These are phyloP conservation scores for Rosa multiflora DNA, from an alignment of 306 rosid genomes.

Conservation along the genomic window DNA sequence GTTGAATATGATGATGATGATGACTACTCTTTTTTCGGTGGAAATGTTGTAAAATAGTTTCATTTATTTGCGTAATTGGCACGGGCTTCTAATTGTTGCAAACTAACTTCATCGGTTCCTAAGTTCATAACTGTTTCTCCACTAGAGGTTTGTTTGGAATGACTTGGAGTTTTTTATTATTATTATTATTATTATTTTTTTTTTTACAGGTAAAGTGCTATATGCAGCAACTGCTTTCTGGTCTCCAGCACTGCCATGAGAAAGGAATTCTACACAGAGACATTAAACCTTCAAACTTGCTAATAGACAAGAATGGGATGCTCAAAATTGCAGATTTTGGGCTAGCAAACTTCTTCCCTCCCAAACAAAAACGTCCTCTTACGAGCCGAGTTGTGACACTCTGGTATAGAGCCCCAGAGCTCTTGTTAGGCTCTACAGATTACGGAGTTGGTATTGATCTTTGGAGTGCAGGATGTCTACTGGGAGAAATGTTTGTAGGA, in stretches of 20 bases:
- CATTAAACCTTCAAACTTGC: constrained; percentile 72
- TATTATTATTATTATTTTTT: neutral
- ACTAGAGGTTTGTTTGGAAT: neutral
- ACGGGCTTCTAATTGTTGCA: neutral
- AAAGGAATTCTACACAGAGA: constrained; percentile 66
- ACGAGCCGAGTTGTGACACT: constrained; percentile 85
- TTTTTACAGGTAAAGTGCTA: constrained; percentile 67
- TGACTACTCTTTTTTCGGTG: neutral
- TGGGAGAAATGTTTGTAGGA: constrained; percentile 70
- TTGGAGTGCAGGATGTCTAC: constrained; percentile 85
- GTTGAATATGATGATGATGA: neutral
- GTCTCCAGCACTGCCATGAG: constrained; percentile 70
- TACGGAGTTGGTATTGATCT: constrained; percentile 79
- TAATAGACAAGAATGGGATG: constrained; percentile 60
- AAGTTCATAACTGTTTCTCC: neutral
- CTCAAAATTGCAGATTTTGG: constrained; percentile 89
- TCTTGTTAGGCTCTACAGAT: constrained; percentile 74
- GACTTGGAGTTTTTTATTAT: neutral
- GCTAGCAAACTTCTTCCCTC: constrained; percentile 50
- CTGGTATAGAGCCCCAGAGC: constrained; percentile 90
- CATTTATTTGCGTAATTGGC: neutral
- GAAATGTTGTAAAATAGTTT: neutral
- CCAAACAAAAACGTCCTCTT: constrained; percentile 43
- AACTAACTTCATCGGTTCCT: neutral
- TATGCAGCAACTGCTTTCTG: constrained; percentile 74